A percentile compares a stretch with the other conserved stretches of the same genome.
These are phyloP conservation scores for Dichomitus squalens DNA, from an alignment of 1,284 basidiomycete species.

Conservation along the genomic window DNA sequence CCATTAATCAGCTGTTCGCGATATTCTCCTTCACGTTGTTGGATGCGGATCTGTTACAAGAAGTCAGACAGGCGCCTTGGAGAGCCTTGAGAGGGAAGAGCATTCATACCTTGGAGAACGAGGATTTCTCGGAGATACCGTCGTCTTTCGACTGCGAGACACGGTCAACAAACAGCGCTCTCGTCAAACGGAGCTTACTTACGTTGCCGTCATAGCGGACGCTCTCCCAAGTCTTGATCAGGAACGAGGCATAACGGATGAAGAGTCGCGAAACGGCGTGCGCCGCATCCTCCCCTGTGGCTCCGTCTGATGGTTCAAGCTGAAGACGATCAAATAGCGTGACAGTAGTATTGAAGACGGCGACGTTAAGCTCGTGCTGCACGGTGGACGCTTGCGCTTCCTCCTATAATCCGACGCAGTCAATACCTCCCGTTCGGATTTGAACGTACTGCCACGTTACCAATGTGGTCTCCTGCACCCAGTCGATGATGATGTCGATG, in stretches of 20 bases:
- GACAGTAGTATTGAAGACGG: conserved; percentile 71
- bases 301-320: conserved; percentile 61
- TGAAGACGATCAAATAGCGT: conserved; percentile 78
- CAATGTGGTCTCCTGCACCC: conserved; percentile 59
- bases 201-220: conserved; percentile 51
- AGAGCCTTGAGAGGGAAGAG: not conserved
- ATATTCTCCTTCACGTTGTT: conserved; percentile 60
- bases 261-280: conserved; percentile 79
- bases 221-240: conserved; percentile 63
- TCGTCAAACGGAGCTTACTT: not conserved
- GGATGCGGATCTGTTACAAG: conserved; percentile 34
- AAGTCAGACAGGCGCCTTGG: not conserved
- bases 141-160: conserved; percentile 45
- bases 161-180: not conserved
- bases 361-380: conserved; percentile 69
- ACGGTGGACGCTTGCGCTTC: not conserved
- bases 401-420: not conserved
- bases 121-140: conserved; percentile 53
- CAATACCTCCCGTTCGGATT: not conserved
- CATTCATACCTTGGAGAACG: conserved; percentile 48
- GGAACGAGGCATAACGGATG: conserved; percentile 70
- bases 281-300: conserved; percentile 61
- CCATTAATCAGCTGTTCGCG: conserved; percentile 77
- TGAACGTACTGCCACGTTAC: conserved; percentile 39
- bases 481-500: conserved; percentile 75